Evolutionary conservation across 371 early-diverging fungal genomes (phyloP), one percentile per base, ranked within the genome.

Genomic region (Rhizomucor pusillus): DNA sequence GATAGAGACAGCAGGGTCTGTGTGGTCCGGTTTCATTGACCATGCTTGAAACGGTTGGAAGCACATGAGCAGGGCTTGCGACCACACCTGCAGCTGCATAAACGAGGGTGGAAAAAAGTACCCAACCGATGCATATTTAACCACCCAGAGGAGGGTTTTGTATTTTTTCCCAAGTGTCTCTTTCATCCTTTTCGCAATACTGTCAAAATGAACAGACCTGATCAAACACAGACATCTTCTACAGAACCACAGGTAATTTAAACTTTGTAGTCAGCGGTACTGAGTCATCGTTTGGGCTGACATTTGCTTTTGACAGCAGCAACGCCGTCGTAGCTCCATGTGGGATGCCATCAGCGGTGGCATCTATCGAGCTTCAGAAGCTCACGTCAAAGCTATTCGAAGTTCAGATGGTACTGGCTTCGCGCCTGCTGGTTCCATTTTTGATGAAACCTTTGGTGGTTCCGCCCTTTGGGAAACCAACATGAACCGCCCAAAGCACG

Each of bases 391-490:
- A 13, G 58, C 51, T 25, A 34, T 40, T 22, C 23, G 29, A 18
- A 18, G 23, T 3, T 23, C 35, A 29, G 41, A 50, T 19, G 52
- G 51, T 33, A 43, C 22, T 2, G 59, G 53, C 0, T 59, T 59
- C 23, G 45, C 52, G 5, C 51, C 59, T 14, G 47, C 59, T 3
- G 59, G 53, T 40, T 52, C 59, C 59, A 52, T 52, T 24, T 53
- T 52, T 18, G 59, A 59, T 19, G 59, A 59, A 22, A 59, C 47
- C 23, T 59, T 52, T 52, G 59, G 59, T 18, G 36, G 43, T 14
- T 40, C 47, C 12, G 59, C 59, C 0, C 40, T 59, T 3, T 49
- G 33, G 10, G 59, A 59, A 22, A 59, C 58, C 3, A 51, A 46
- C 29, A 44, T 57, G 9, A 34, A 35, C 1, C 10, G n/a, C 5